Conservation (phyloP, 179 eudicot species). For the Amaranthus tricolor region DNA sequence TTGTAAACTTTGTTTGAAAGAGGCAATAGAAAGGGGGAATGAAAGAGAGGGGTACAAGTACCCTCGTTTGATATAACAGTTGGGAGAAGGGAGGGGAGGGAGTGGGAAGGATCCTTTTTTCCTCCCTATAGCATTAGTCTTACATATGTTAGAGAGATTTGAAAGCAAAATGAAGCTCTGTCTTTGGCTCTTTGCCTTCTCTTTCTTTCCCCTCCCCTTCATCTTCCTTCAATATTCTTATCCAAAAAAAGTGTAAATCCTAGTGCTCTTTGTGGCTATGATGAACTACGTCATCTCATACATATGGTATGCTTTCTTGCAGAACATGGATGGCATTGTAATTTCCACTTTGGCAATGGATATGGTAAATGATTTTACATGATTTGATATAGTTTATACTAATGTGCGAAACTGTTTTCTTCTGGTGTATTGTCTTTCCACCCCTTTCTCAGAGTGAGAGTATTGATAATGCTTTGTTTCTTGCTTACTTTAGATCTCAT, state of each 20-base stretch:
- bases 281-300: slow-evolving; percentile 14
- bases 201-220: too few relatives aligned
- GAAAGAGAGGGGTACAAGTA: too few relatives aligned
- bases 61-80: too few relatives aligned
- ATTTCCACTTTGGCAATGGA: slow-evolving; percentile 40
- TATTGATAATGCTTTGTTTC: slow-evolving; percentile 11
- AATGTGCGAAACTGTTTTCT: background rate
- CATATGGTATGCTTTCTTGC: slow-evolving; percentile 12
- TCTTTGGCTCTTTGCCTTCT: too few relatives aligned
- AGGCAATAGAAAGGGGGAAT: too few relatives aligned
- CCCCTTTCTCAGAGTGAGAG: background rate
- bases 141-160: too few relatives aligned
- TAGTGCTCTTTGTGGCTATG: slow-evolving; percentile 4
- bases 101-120: too few relatives aligned
- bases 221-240: too few relatives aligned
- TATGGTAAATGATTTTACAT: slow-evolving; percentile 28
- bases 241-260: background rate
- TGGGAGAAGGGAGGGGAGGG: too few relatives aligned
- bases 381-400: background rate
- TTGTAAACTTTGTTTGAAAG: background rate
- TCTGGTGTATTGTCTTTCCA: background rate
- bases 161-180: too few relatives aligned
- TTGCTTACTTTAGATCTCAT: slow-evolving; percentile 42
- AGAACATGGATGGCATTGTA: slow-evolving; percentile 34
- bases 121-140: too few relatives aligned